Evolutionary conservation across 345 rosid species (phyloP).

Genomic region (Eucalyptus virginea): DNA sequence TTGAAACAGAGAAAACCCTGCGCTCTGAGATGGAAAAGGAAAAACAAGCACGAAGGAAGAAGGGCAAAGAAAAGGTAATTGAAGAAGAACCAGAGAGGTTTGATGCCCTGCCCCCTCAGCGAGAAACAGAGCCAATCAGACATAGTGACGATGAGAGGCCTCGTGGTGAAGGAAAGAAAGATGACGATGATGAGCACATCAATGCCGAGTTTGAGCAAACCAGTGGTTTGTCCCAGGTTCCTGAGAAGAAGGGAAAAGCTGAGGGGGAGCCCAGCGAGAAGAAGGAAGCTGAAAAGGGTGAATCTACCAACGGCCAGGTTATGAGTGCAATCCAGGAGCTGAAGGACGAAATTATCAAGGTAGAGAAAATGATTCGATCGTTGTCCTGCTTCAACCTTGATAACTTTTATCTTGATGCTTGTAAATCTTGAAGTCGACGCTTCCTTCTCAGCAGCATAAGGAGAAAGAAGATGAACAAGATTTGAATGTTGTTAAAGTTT

Average conservation of each 20-base stretch:
- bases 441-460: background rate
- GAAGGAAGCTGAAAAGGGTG: background rate
- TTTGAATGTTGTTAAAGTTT: background rate
- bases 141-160: background rate
- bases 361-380: background rate
- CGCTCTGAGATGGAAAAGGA: background rate
- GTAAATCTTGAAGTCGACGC: background rate
- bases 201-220: background rate
- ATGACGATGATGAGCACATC: background rate
- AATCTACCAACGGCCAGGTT: background rate
- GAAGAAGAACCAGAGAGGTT: background rate
- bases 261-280: background rate
- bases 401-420: background rate
- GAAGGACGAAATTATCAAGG: background rate
- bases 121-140: background rate
- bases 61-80: background rate
- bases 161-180: background rate
- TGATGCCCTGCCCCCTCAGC: background rate
- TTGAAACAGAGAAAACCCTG: background rate
- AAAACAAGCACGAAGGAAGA: background rate
- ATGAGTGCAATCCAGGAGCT: background rate
- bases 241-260: background rate
- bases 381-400: background rate
- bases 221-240: background rate
- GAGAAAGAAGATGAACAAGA: background rate